Evolutionary conservation across 495 filamentous ascomycete species (phyloP), one percentile per base, ranked within the genome.

Genomic region (Neurospora sp.): DNA sequence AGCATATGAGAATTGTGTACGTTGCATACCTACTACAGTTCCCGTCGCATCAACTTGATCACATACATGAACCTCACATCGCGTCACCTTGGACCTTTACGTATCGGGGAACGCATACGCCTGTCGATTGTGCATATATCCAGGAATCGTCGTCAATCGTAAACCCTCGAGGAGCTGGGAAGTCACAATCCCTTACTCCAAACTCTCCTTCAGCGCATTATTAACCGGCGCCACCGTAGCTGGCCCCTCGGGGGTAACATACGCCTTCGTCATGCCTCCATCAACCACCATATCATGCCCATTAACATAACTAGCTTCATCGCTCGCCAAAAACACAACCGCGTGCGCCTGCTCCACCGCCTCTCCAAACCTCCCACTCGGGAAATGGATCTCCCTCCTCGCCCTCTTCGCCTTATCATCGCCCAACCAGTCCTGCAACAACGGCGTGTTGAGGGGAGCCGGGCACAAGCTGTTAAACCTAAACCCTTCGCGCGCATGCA

Each of bases 401-500:
- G 87, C 81, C 31, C 96, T 90, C 87, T 98, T 98, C 41, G 87
- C 88, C 72, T 88, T 78, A 82, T 98, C 96, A 75, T 95, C 92
- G 40, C 96, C 96, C 0, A 99, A 89, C 92, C 93, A 98, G 82
- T 97, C 91, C 83, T 98, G 94, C 65, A 99, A 86, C n/a, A 99
- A 77, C 35, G 88, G 88, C 2, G 88, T 90, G 86, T 98, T 98
- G 70, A 98, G 83, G 4, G 96, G 96, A 8, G 94, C 94, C 10
- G 96, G 96, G 77, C 96, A 99, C 27, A 98, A 86, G 37, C 89
- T 87, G 81, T 99, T 99, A 83, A 98, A 98, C 12, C 96, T 86
- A 83, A 90, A 89, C 14, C 87, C 94, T 79, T 97, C 94, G 68
- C 91, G 86, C 3, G 96, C 92, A 78, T 96, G 92, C 16, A 94